Evolutionary conservation across 257 asterid genomes (phyloP), one percentile per base, ranked within the genome.

Genomic region (Cruciata laevipes): DNA sequence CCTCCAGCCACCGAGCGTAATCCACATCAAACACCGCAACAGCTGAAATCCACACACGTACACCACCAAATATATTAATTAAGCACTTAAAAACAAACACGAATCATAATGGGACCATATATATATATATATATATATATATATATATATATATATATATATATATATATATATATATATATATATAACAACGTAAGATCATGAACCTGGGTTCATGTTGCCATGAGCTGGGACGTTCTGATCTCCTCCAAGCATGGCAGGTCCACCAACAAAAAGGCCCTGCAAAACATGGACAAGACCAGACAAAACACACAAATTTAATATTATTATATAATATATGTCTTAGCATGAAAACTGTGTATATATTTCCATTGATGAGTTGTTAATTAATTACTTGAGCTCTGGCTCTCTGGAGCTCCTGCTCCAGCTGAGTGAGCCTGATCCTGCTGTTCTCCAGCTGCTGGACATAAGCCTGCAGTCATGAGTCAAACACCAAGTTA

Each of bases 391-490:
- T 68, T 44, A 91, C 98, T 69, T 89, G 98, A 71, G 87, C 63
- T 84, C 87, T 82, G 0, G 96, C 88, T 69, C 95, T 83, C 49
- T 83, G 89, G 8, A 92, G 35, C 71, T 89, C 93, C 64, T 92
- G 95, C 49, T 92, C 98, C 20, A 92, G 68, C 30, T 92, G 97
- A 63, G 86, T 66, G 13, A 92, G 89, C 79, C 77, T 92, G 83
- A 87, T 78, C 72, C 95, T 84, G 74, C 98, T 86, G 21, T 90
- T 47, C 77, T 92, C 98, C 27, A 92, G 89, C 78, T 89, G 90
- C 83, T 92, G 98, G 71, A 92, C 89, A 82, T 92, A 92, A 64
- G 97, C 97, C 98, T 92, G 89, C n/a, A n/a, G n/a, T 42, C 72
- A 63, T 35, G 62, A 24, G 68, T 0, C 61, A 82, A 61, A 12